These are phyloP conservation scores for Antitrichia curtipendula DNA, from an alignment of 225 moss, liverwort and hornwort species.

Conservation along the genomic window DNA sequence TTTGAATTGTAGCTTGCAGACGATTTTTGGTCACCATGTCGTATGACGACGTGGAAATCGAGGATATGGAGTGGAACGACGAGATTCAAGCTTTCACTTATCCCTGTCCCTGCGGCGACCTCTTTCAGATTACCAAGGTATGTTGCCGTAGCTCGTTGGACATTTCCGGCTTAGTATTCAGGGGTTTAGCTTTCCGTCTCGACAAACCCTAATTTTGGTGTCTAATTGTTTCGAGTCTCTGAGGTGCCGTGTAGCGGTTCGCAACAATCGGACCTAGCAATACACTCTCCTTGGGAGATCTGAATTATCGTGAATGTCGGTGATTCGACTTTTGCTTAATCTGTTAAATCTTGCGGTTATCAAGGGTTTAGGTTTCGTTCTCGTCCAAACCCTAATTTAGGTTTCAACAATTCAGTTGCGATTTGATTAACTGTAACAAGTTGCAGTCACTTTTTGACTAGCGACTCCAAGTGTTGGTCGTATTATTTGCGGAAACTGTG, in stretches of 20 bases:
- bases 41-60: constrained; percentile 96
- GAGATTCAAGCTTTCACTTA: constrained; percentile 68
- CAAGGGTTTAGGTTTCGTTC: neutral
- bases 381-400: neutral
- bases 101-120: constrained; percentile 91
- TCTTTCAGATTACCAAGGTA: constrained; percentile 94
- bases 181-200: neutral
- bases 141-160: neutral
- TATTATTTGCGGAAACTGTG: neutral
- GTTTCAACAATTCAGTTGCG: neutral
- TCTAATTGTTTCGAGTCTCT: neutral
- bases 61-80: constrained; percentile 98
- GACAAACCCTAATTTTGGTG: neutral
- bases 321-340: neutral
- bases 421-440: neutral
- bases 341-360: neutral
- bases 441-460: neutral
- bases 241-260: neutral
- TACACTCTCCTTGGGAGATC: neutral
- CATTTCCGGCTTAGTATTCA: neutral
- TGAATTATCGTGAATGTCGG: neutral
- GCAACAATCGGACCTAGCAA: neutral
- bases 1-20: neutral
- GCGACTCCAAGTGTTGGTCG: neutral
- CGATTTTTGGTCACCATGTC: constrained; percentile 39